A percentile compares a stretch with the other conserved stretches of the same genome.
Evolutionary conservation across 352 stramenopile genomes (phyloP).

Genomic region (Globisporangium cystogenes): DNA sequence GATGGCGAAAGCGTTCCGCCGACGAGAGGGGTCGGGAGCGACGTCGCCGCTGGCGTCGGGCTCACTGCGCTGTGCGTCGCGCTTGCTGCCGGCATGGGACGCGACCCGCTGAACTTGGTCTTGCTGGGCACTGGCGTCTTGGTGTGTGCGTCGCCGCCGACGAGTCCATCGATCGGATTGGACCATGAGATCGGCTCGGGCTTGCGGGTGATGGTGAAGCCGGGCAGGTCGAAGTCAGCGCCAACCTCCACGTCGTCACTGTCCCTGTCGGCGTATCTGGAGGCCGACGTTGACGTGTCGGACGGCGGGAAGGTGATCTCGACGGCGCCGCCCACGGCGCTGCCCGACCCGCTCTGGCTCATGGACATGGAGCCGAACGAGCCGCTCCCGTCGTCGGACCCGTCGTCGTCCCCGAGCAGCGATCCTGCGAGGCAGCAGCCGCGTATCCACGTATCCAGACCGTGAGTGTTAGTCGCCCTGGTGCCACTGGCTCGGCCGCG

Average conservation of each 20-base stretch:
- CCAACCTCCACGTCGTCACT: not conserved
- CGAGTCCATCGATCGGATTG: not conserved
- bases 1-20: no score
- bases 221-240: not conserved
- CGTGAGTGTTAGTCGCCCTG: not conserved
- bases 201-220: not conserved
- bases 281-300: not conserved
- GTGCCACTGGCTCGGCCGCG: no score
- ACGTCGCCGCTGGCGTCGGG: not conserved
- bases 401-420: conserved; percentile 2
- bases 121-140: not conserved
- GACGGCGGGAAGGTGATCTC: conserved; percentile 8
- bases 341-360: conserved; percentile 3
- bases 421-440: conserved; percentile 1
- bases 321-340: not conserved
- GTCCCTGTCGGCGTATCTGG: not conserved
- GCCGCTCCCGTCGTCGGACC: not conserved
- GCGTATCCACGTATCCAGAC: not conserved
- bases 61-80: not conserved
- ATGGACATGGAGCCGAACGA: conserved; percentile 2
- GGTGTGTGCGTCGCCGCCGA: not conserved
- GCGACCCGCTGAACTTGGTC: not conserved
- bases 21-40: not conserved
- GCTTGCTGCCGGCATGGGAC: not conserved
- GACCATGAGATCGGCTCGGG: not conserved